A percentile compares a stretch with the other conserved stretches of the same genome.
Evolutionary conservation across 257 asterid species (phyloP).

Genomic region (Salvia hispanica): DNA sequence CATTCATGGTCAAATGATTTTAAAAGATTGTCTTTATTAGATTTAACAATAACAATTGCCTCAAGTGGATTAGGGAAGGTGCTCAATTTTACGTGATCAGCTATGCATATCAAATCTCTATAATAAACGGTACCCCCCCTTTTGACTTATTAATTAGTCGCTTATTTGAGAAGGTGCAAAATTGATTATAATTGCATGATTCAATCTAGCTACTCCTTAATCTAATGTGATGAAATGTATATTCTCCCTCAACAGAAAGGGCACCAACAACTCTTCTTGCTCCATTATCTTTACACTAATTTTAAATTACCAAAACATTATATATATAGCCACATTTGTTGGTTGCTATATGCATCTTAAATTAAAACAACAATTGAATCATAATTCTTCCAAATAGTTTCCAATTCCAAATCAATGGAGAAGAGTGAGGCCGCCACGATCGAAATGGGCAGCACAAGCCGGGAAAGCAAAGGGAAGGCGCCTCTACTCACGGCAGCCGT

Average conservation of each 20-base stretch:
- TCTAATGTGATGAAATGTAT: slow-evolving; percentile 18
- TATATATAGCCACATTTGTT: slow-evolving; percentile 7
- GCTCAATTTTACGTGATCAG: neutral
- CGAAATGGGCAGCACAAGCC: slow-evolving; percentile 63
- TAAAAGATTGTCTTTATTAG: neutral
- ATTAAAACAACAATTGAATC: slow-evolving; percentile 3
- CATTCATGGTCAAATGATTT: neutral
- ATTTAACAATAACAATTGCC: neutral
- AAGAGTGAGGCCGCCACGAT: slow-evolving; percentile 55
- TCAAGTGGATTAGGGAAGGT: slow-evolving; percentile 59
- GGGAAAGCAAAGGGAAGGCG: slow-evolving; percentile 75
- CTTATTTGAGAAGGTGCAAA: too few relatives aligned
- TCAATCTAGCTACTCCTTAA: slow-evolving; percentile 10
- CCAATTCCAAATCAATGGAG: slow-evolving; percentile 39
- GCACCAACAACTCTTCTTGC: slow-evolving; percentile 58
- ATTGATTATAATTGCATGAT: neutral
- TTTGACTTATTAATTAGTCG: neutral
- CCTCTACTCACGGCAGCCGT: slow-evolving; percentile 52
- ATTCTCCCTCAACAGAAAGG: slow-evolving; percentile 25
- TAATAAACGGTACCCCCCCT: neutral
- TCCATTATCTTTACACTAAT: slow-evolving; percentile 39
- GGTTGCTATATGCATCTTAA: slow-evolving; percentile 37
- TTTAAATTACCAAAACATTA: slow-evolving; percentile 18
- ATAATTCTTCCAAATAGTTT: neutral
- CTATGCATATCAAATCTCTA: slow-evolving; percentile 1